Percentiles rank a stretch among this genome's conserved stretches.
Conservation (phyloP, 2,329 filamentous ascomycete genomes). For the Fusarium acutatum region DNA sequence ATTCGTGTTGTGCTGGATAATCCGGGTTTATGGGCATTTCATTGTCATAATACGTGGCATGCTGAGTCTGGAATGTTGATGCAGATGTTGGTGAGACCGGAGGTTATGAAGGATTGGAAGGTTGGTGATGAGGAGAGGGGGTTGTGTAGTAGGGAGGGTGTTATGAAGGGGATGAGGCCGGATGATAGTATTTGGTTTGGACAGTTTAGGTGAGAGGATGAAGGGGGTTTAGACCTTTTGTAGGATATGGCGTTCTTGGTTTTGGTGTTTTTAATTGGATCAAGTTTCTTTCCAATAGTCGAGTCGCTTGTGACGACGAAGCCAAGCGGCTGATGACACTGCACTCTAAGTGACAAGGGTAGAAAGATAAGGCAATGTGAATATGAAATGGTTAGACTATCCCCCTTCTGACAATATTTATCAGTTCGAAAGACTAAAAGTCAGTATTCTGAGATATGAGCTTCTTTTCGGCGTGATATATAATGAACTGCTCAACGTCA, state of each 20-base stretch:
- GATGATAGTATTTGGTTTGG: constrained; percentile 51
- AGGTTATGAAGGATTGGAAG: constrained; percentile 42
- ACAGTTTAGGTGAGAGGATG: not conserved
- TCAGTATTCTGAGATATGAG: too few relatives aligned
- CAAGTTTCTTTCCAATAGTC: fast-evolving
- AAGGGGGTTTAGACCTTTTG: too few relatives aligned
- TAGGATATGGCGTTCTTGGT: not conserved
- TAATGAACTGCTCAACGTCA: not conserved
- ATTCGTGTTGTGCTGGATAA: constrained; percentile 65
- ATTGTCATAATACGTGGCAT: constrained; percentile 69
- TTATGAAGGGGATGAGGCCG: constrained; percentile 45
- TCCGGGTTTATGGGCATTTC: constrained; percentile 65
- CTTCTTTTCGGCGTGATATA: not conserved
- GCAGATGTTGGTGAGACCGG: constrained; percentile 58
- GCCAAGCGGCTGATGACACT: fast-evolving
- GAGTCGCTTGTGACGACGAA: not conserved
- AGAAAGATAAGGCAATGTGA: fast-evolving
- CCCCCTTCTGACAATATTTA: fast-evolving
- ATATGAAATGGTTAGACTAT: fast-evolving
- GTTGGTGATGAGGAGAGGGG: constrained; percentile 31
- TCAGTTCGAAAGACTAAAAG: fast-evolving
- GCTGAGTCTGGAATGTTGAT: constrained; percentile 66
- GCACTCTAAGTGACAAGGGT: fast-evolving
- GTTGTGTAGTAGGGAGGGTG: constrained; percentile 44
- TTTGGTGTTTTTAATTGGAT: fast-evolving